Evolutionary conservation across 163 green algal species (phyloP), one percentile per base, ranked within the genome.

Genomic region (Scenedesmus sp.): DNA sequence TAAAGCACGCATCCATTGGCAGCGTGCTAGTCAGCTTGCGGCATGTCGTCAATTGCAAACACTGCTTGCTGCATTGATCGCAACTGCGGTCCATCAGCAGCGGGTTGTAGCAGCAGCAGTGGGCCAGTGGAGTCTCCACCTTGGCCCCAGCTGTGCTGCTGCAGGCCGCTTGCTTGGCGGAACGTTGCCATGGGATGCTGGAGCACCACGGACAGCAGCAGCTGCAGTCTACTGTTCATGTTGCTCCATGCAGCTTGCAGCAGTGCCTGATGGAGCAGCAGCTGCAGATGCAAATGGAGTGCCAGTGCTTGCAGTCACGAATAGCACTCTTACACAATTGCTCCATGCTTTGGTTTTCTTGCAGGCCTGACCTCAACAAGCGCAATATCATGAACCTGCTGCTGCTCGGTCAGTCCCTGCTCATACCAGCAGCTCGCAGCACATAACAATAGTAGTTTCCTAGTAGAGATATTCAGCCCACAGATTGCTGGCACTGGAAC

Each of bases 331-430:
- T 20, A 76, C 65, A 4, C 16, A 76, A 22, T 22, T 16, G 78
- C 40, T 13, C 22, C 22, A 33, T 84, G 78, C 4, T 51, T 2
- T 84, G 22, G 6, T 40, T 9, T n/a, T 61, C 40, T 22, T 51
- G 78, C 78, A 37, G 49, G 44, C 82, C 97, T 30, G 95, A 98
- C 93, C 98, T 98, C 95, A 94, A 96, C 88, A 99, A 98, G 95
- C 95, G 98, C 56, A 97, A 96, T 89, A 93, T 96, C 78, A 99
- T 99, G 97, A 99, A 99, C 97, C 94, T 98, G 87, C 88, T 99
- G 61, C 94, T 99, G 83, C 88, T 96, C 51, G 97, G 97, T 56
- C 26, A 85, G 79, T 81, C 7, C 7, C 65, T 49, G 35, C 40
- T 42, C 6, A 5, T 15, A 22, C 5, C 43, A 37, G 42, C 79